Evolutionary conservation across 768 basidiomycete genomes (phyloP).

Genomic region (Sutorius australiensis): DNA sequence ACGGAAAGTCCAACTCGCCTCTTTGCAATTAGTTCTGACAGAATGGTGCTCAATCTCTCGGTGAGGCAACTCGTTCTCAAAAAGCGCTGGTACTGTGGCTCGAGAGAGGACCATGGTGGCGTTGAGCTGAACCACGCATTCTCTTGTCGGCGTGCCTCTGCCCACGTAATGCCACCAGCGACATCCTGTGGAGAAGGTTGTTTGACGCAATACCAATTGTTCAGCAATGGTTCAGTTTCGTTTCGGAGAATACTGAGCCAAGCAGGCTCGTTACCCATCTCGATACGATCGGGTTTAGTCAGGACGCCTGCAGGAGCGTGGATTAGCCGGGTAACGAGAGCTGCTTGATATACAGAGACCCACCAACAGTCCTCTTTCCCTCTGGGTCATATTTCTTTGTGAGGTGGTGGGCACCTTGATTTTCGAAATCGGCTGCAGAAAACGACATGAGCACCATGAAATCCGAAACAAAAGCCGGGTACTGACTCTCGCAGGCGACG

Average conservation of each 20-base stretch:
- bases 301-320: conserved; percentile 28
- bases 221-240: conserved; percentile 35
- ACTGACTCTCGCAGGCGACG: conserved; percentile 42
- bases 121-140: conserved; percentile 52
- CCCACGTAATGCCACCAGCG: conserved; percentile 42
- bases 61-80: conserved; percentile 57
- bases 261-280: conserved; percentile 14
- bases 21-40: conserved; percentile 61
- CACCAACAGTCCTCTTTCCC: conserved; percentile 69
- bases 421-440: conserved; percentile 71
- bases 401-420: conserved; percentile 69
- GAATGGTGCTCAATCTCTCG: conserved; percentile 51
- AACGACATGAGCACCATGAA: conserved; percentile 32
- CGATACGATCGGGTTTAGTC: conserved; percentile 67
- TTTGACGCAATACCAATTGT: conserved; percentile 39
- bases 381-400: conserved; percentile 57
- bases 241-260: conserved; percentile 61
- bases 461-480: neutral
- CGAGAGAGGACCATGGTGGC: conserved; percentile 54
- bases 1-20: conserved; percentile 37
- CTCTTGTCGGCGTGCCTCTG: conserved; percentile 55
- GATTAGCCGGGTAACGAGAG: conserved; percentile 35
- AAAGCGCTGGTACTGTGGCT: conserved; percentile 45
- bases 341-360: conserved; percentile 40
- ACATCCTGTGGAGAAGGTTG: conserved; percentile 33